A percentile compares a stretch with the other conserved stretches of the same genome.
Conservation (phyloP, 2,329 filamentous ascomycete genomes). For the Purpureocillium lavendulum region DNA sequence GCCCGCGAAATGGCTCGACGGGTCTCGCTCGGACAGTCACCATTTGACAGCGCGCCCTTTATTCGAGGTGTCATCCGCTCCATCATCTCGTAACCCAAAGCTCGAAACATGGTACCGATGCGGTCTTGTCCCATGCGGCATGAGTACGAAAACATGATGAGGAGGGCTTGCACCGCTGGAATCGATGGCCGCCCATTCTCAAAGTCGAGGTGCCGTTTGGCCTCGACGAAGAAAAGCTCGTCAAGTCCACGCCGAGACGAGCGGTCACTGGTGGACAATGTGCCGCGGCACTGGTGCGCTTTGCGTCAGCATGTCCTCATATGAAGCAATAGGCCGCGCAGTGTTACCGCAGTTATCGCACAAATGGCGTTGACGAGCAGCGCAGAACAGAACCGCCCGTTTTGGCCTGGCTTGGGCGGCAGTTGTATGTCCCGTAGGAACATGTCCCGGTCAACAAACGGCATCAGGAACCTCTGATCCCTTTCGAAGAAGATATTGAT, state of each 20-base stretch:
- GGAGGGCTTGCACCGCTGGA: conserved; percentile 1
- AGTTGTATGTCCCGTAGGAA: neutral
- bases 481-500: conserved; percentile 1
- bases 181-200: conserved; percentile 1
- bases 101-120: neutral
- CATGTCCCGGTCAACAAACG: conserved; percentile 1
- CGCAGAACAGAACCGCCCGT: neutral
- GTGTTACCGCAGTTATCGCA: neutral
- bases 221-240: neutral
- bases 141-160: conserved; percentile 3
- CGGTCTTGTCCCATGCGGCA: conserved; percentile 1
- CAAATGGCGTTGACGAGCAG: conserved; percentile 3
- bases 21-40: neutral
- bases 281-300: too few relatives aligned
- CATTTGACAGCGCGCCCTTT: neutral
- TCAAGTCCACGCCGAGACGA: neutral
- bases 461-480: neutral
- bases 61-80: conserved; percentile 1
- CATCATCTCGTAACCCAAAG: conserved; percentile 1
- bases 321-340: too few relatives aligned
- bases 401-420: neutral
- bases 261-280: too few relatives aligned
- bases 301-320: too few relatives aligned
- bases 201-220: neutral
- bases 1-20: neutral